Conservation (phyloP, 2,329 filamentous ascomycete genomes). For the Penicillium sp. region DNA sequence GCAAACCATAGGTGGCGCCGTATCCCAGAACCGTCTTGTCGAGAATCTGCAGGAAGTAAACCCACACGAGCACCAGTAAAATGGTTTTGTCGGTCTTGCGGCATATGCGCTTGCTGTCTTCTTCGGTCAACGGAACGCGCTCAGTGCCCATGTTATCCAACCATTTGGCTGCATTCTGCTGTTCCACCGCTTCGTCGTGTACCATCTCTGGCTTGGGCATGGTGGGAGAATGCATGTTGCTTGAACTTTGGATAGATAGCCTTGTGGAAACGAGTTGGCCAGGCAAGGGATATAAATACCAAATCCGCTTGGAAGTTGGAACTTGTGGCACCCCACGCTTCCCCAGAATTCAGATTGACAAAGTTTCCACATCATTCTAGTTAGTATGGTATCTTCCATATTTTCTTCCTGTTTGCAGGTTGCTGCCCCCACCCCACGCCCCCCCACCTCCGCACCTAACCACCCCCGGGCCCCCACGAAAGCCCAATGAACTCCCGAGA, state of each 20-base stretch:
- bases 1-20: conserved; percentile 55
- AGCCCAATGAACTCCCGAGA: neutral
- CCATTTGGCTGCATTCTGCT: conserved; percentile 11
- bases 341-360: too few relatives aligned
- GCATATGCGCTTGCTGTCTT: conserved; percentile 53
- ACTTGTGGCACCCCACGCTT: neutral
- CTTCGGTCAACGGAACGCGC: conserved; percentile 31
- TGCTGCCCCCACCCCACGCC: conserved; percentile 2
- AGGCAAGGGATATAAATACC: conserved; percentile 2
- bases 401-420: neutral
- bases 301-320: conserved; percentile 1
- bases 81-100: conserved; percentile 61
- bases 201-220: conserved; percentile 20
- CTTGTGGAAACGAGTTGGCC: neutral
- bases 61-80: conserved; percentile 47
- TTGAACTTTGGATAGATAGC: too few relatives aligned
- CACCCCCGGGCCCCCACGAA: conserved; percentile 1
- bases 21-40: conserved; percentile 58
- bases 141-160: conserved; percentile 17
- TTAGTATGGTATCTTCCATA: too few relatives aligned
- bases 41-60: conserved; percentile 51
- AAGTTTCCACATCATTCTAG: too few relatives aligned
- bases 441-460: neutral
- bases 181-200: conserved; percentile 22
- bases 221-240: neutral